phyloP scores from a whole-genome alignment of 1,139 yeast genomes.

The Saccharomycopsis hybrid region DNA sequence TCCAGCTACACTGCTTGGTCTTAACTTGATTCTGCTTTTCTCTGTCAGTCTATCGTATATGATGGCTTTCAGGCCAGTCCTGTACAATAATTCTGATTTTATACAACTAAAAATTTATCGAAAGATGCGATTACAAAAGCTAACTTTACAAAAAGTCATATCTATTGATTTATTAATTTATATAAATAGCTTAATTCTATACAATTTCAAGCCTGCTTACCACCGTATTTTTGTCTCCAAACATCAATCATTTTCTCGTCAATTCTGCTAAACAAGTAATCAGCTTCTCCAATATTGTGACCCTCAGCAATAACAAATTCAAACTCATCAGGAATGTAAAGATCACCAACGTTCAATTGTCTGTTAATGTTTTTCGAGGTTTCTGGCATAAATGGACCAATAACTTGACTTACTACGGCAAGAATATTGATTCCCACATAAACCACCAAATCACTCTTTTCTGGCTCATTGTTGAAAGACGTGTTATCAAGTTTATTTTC shows the following conservation, averaged over 20 bases:
- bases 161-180: background rate
- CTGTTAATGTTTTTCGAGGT: slow-evolving; percentile 62
- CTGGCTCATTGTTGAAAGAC: slow-evolving; percentile 68
- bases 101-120: no score
- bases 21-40: no score
- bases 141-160: no score
- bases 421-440: slow-evolving; percentile 87
- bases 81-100: no score
- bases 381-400: slow-evolving; percentile 88
- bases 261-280: slow-evolving; percentile 84
- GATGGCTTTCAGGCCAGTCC: no score
- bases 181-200: background rate
- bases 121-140: no score
- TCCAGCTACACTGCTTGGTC: no score
- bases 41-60: no score
- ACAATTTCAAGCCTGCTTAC: slow-evolving; percentile 36
- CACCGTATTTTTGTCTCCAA: slow-evolving; percentile 87
- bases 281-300: slow-evolving; percentile 87
- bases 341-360: slow-evolving; percentile 77
- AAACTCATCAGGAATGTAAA: slow-evolving; percentile 73
- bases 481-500: slow-evolving; percentile 92
- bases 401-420: slow-evolving; percentile 71
- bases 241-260: slow-evolving; percentile 82
- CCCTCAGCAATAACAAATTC: slow-evolving; percentile 65
- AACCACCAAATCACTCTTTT: slow-evolving; percentile 83